Conservation (phyloP, 78 protist genomes). For the Speleostelium caveatum region DNA sequence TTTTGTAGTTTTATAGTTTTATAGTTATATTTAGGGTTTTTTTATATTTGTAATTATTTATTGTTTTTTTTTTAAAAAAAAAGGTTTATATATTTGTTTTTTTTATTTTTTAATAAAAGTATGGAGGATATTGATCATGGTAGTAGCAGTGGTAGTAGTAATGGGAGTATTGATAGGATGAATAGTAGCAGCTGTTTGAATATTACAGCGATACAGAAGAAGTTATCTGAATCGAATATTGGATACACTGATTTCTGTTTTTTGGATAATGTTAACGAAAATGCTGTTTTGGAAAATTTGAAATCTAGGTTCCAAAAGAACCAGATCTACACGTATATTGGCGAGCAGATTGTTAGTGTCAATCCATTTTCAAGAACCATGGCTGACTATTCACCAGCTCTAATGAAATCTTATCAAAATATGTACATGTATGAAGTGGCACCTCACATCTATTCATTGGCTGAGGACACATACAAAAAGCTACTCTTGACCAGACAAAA, state of each 20-base stretch:
- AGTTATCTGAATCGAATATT: too few species aligned
- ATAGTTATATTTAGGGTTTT: too few species aligned
- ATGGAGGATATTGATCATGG: too few species aligned
- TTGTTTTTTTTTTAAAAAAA: too few species aligned
- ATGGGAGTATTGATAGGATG: too few species aligned
- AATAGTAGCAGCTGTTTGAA: too few species aligned
- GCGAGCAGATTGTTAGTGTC: constrained; percentile 60
- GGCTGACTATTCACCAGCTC: background rate
- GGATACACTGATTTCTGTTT: constrained; percentile 47
- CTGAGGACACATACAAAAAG: constrained; percentile 81
- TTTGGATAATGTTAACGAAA: constrained; percentile 25
- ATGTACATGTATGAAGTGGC: constrained; percentile 69
- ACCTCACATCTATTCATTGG: constrained; percentile 90
- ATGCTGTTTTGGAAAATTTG: constrained; percentile 9
- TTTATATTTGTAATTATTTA: too few species aligned
- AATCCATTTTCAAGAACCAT: constrained; percentile 33
- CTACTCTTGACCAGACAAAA: constrained; percentile 28
- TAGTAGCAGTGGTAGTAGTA: too few species aligned
- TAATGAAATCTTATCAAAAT: constrained; percentile 29
- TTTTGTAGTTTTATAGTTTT: too few species aligned
- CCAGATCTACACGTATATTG: constrained; percentile 45
- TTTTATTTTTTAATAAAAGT: too few species aligned
- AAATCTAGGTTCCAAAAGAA: constrained; percentile 8
- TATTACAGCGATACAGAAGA: too few species aligned
- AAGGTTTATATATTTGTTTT: too few species aligned